Percentiles rank a stretch among this genome's conserved stretches.
phyloP scores from a whole-genome alignment of 306 rosid genomes.

The Acacia acuminata region DNA sequence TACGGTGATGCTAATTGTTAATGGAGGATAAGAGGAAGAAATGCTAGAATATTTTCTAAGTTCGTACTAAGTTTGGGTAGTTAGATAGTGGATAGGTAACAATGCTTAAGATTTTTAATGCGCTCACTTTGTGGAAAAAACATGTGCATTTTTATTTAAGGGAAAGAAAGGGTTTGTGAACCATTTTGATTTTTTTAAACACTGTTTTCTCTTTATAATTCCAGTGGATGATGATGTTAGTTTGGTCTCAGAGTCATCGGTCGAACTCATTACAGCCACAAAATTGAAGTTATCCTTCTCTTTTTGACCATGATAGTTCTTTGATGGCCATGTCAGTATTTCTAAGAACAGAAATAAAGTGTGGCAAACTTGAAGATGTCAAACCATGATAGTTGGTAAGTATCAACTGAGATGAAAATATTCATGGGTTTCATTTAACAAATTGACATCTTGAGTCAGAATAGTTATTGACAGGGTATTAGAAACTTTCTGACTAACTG shows the following conservation, averaged over 20 bases:
- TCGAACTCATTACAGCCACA: slow-evolving; percentile 58
- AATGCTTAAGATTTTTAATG: neutral
- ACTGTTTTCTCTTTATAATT: slow-evolving; percentile 21
- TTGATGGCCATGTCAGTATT: too few relatives aligned
- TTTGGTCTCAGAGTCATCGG: slow-evolving; percentile 55
- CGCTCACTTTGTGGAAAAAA: neutral
- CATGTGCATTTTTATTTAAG: neutral
- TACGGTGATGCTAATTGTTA: neutral
- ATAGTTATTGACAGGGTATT: too few relatives aligned
- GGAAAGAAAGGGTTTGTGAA: neutral
- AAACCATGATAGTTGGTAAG: too few relatives aligned
- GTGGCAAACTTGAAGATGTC: too few relatives aligned
- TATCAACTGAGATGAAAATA: too few relatives aligned
- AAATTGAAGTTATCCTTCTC: slow-evolving; percentile 53
- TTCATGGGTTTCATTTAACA: too few relatives aligned
- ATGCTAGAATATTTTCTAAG: neutral
- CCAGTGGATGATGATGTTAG: slow-evolving; percentile 55
- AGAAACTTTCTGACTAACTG: too few relatives aligned
- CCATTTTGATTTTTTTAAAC: neutral
- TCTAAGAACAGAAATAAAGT: too few relatives aligned
- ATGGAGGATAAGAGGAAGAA: neutral
- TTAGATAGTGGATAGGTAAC: neutral
- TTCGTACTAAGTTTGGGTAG: neutral
- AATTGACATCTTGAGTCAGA: too few relatives aligned
- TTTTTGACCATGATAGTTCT: neutral